Percentiles rank a stretch among this genome's conserved stretches.
Conservation (phyloP, 257 asterid genomes). For the Petunia axillaris region DNA sequence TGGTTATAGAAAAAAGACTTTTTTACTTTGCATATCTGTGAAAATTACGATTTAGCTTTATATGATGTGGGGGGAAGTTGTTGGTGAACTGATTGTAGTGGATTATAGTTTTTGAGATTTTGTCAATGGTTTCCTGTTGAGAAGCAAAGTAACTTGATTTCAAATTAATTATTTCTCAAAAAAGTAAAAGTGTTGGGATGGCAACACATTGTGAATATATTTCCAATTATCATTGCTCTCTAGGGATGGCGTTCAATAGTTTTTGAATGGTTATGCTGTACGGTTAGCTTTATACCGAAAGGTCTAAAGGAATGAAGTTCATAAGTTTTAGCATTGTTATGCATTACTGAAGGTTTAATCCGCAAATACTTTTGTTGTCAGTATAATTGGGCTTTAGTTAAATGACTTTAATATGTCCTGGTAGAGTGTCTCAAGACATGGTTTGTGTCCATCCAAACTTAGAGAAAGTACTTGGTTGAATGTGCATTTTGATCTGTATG, state of each 20-base stretch:
- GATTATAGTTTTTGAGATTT: not conserved
- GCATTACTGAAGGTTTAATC: not conserved
- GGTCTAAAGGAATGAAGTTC: too few species aligned
- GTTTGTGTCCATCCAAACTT: not conserved
- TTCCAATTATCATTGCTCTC: too few species aligned
- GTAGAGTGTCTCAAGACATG: not conserved
- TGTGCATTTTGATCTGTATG: conserved; percentile 9
- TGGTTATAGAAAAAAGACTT: not conserved
- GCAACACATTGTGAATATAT: not conserved
- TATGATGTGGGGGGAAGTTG: not conserved
- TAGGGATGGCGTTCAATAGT: too few species aligned
- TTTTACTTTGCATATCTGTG: not conserved
- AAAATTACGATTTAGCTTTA: not conserved
- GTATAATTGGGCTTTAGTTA: not conserved
- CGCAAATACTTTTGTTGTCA: not conserved
- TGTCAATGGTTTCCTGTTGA: not conserved
- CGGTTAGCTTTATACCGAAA: not conserved
- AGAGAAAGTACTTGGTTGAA: not conserved
- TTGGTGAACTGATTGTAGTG: not conserved
- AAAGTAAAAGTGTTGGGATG: not conserved
- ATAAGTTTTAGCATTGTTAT: too few species aligned
- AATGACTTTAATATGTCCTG: not conserved
- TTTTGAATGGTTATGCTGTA: not conserved
- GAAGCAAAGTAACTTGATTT: not conserved
- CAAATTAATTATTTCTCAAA: not conserved